These are phyloP conservation scores for Phytophthora palmivora DNA, from an alignment of 352 stramenopile genomes.

Conservation along the genomic window DNA sequence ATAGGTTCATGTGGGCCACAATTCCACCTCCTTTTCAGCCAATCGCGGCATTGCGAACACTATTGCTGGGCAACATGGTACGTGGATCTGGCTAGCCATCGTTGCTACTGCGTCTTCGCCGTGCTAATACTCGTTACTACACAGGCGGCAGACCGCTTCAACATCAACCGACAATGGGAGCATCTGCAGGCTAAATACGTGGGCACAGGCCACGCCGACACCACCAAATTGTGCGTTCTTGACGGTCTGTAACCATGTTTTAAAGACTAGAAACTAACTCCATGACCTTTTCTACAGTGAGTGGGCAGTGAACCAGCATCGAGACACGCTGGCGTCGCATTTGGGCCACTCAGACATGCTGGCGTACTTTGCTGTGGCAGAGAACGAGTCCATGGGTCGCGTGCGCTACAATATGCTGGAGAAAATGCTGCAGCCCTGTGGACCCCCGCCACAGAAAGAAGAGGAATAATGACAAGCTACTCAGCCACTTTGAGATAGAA, in stretches of 20 bases:
- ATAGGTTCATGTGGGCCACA: conserved; percentile 19
- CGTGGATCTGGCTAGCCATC: conserved; percentile 17
- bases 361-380: conserved; percentile 96
- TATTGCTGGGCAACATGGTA: conserved; percentile 24
- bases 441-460: conserved; percentile 74
- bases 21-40: neutral
- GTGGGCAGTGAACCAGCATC: conserved; percentile 98
- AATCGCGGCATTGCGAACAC: neutral
- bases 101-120: neutral
- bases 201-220: conserved; percentile 96
- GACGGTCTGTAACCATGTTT: neutral
- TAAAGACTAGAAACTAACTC: neutral
- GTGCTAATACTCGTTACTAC: conserved; percentile 14
- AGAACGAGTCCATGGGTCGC: conserved; percentile 97
- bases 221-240: conserved; percentile 94
- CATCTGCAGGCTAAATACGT: conserved; percentile 96
- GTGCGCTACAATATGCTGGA: conserved; percentile 66
- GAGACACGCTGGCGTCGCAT: conserved; percentile 97
- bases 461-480: conserved; percentile 56
- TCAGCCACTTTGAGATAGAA: neutral
- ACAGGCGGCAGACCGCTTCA: conserved; percentile 88
- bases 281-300: conserved; percentile 68
- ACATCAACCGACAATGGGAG: conserved; percentile 94
- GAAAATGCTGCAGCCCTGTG: conserved; percentile 88
- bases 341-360: conserved; percentile 98